Conservation (phyloP, 352 stramenopile genomes). For the Globisporangium nunn region DNA sequence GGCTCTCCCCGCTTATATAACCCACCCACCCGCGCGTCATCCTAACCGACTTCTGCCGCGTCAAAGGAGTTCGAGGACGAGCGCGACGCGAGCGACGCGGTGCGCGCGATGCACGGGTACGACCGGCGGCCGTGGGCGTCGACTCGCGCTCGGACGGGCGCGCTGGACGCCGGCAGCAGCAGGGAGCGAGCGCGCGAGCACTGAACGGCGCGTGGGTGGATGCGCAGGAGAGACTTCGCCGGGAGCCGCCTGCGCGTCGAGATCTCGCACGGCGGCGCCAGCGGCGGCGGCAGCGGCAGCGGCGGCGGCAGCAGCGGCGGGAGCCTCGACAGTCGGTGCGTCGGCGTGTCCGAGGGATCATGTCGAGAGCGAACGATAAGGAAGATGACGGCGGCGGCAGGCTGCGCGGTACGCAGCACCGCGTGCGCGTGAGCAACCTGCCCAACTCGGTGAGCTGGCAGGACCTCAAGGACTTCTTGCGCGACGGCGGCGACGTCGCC, state of each 20-base stretch:
- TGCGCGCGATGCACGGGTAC: conserved; percentile 52
- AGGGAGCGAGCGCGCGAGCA: not conserved
- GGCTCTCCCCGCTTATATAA: not conserved
- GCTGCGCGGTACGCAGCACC: conserved; percentile 41
- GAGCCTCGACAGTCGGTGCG: conserved; percentile 1
- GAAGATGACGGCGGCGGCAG: conserved; percentile 5
- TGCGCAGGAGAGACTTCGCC: conserved; percentile 16
- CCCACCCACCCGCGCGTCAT: too few relatives aligned
- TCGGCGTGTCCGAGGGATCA: not conserved
- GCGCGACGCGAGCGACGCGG: conserved; percentile 45
- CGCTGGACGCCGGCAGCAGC: not conserved
- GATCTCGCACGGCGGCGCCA: conserved; percentile 29
- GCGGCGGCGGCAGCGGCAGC: conserved; percentile 2
- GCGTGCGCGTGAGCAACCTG: conserved; percentile 40
- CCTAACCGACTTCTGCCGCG: too few relatives aligned
- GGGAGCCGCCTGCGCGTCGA: conserved; percentile 44
- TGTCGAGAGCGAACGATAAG: not conserved
- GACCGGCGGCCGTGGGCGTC: not conserved
- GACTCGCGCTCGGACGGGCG: not conserved
- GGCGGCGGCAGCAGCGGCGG: conserved; percentile 4
- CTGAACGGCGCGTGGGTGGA: not conserved
- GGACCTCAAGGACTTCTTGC: conserved; percentile 66
- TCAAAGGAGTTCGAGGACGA: conserved; percentile 50
- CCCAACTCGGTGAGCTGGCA: conserved; percentile 38
- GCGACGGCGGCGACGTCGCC: conserved; percentile 48